Conservation (phyloP, 2,329 filamentous ascomycete genomes). For the Botrytis fabae region DNA sequence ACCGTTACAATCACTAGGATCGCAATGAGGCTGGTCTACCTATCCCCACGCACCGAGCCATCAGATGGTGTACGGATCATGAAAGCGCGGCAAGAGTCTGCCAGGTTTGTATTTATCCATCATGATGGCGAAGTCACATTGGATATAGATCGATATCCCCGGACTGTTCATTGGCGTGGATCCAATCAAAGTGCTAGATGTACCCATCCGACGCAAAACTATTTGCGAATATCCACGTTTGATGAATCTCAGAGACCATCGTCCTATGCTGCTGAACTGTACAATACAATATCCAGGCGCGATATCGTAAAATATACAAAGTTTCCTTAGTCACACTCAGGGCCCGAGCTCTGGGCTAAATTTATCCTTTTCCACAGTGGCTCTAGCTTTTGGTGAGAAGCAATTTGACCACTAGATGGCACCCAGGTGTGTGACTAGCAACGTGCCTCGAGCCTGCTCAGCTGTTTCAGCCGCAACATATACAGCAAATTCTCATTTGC, state of each 20-base stretch:
- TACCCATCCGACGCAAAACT: no score
- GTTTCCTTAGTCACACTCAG: no score
- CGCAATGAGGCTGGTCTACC: neutral
- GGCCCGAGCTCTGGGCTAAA: no score
- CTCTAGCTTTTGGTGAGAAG: neutral
- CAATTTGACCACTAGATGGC: neutral
- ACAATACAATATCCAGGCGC: no score
- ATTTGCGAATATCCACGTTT: no score
- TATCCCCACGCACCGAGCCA: neutral
- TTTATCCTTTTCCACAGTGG: neutral
- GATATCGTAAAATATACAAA: no score
- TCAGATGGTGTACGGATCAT: neutral
- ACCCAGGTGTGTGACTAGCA: neutral
- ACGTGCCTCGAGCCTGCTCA: no score
- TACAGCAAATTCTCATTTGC: neutral
- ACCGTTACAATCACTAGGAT: neutral
- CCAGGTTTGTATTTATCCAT: neutral
- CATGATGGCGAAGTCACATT: neutral
- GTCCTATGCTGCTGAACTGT: no score
- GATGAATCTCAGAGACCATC: neutral
- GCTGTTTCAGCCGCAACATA: neutral
- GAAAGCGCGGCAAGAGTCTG: neutral
- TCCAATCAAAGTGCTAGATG: no score
- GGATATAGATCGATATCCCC: neutral
- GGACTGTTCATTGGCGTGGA: no score